Percentiles rank a stretch among this genome's conserved stretches.
These are phyloP conservation scores for Penicillium freii DNA, from an alignment of 2,329 filamentous ascomycete species.

Conservation along the genomic window DNA sequence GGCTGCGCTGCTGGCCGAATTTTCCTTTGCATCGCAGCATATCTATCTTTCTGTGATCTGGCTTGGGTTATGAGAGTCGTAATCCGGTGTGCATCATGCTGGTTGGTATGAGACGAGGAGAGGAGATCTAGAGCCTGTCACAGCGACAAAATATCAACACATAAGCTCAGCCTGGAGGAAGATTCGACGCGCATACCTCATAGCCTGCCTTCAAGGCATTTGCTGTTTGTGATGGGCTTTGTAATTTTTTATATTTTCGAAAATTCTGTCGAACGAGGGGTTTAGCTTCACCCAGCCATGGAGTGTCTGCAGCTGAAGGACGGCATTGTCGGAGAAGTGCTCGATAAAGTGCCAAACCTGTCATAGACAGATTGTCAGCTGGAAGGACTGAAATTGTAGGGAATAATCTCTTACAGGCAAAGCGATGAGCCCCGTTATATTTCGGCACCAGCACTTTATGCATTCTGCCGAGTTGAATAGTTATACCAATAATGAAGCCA, in stretches of 20 bases:
- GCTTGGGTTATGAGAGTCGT: constrained; percentile 28
- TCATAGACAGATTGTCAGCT: not conserved
- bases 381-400: not conserved
- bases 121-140: constrained; percentile 41
- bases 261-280: constrained; percentile 39
- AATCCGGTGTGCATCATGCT: constrained; percentile 25
- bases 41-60: constrained; percentile 21
- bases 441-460: constrained; percentile 36
- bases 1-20: constrained; percentile 12
- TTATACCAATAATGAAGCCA: not conserved
- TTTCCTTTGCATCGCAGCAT: constrained; percentile 22
- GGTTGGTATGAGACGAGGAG: constrained; percentile 31
- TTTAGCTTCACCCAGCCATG: constrained; percentile 27
- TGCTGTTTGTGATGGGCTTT: constrained; percentile 40
- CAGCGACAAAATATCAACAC: not conserved
- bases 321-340: constrained; percentile 46
- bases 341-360: constrained; percentile 47
- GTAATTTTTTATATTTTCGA: constrained; percentile 36
- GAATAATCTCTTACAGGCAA: constrained; percentile 40
- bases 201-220: constrained; percentile 45
- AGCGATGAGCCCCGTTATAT: constrained; percentile 42
- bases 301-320: constrained; percentile 26
- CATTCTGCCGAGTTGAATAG: constrained; percentile 29
- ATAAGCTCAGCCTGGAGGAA: not conserved
- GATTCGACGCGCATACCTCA: constrained; percentile 29